These are phyloP conservation scores for Lactarius trivialis DNA, from an alignment of 768 basidiomycete species.

Conservation along the genomic window DNA sequence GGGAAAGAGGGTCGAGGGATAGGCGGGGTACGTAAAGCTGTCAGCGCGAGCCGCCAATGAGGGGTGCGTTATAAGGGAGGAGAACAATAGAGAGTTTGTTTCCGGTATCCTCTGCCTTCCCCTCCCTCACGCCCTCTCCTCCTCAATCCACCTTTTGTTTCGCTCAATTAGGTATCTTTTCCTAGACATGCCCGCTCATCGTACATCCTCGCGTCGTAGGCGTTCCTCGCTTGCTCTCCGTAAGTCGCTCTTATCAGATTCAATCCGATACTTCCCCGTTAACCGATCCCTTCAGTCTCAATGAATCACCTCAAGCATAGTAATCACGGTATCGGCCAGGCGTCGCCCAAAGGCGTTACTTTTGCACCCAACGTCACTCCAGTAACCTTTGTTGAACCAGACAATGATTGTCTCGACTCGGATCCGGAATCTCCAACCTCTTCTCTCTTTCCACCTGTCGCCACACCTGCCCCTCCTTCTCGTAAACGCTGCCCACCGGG, in stretches of 20 bases:
- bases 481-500: slow-evolving; percentile 50
- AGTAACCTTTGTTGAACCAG: slow-evolving; percentile 38
- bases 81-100: slow-evolving; percentile 18
- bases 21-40: neutral
- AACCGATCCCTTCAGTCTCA: neutral
- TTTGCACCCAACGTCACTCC: slow-evolving; percentile 62
- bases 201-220: slow-evolving; percentile 20
- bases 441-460: slow-evolving; percentile 51
- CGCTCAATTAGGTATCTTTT: slow-evolving; percentile 20
- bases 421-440: slow-evolving; percentile 31
- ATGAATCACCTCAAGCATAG: slow-evolving; percentile 43
- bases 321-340: slow-evolving; percentile 42
- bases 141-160: slow-evolving; percentile 16
- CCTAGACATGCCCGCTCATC: slow-evolving; percentile 21
- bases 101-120: slow-evolving; percentile 4
- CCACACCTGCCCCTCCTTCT: slow-evolving; percentile 34
- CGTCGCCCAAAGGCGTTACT: slow-evolving; percentile 44
- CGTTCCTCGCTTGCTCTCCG: slow-evolving; percentile 22
- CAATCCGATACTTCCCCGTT: neutral
- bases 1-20: too few species aligned
- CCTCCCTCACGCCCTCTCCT: neutral
- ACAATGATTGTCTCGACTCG: slow-evolving; percentile 32
- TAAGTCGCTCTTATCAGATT: slow-evolving; percentile 7
- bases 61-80: slow-evolving; percentile 16
- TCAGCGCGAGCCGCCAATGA: too few species aligned